A percentile compares a stretch with the other conserved stretches of the same genome.
phyloP scores from a whole-genome alignment of 148 eudicot genomes.

The Cornus kousa region DNA sequence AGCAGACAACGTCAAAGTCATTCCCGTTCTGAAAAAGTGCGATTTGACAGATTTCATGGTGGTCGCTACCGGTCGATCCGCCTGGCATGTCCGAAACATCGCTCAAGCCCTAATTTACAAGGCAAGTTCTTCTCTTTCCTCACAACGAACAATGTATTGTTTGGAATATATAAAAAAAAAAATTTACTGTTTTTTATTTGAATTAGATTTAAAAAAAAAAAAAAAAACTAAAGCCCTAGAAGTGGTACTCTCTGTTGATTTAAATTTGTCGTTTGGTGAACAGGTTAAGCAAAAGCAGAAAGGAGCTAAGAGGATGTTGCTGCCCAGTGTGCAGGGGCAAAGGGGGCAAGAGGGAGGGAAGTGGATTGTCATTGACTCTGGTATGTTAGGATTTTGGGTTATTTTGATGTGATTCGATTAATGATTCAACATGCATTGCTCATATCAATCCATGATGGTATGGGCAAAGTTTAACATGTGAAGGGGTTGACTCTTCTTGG shows the following conservation, averaged over 20 bases:
- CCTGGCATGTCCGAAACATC: constrained; percentile 90
- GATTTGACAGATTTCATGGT: constrained; percentile 87
- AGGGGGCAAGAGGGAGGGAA: constrained; percentile 76
- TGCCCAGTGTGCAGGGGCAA: constrained; percentile 85
- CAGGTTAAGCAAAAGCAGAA: constrained; percentile 89
- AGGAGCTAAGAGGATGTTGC: constrained; percentile 72
- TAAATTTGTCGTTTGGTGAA: constrained; percentile 10
- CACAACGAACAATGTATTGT: background rate
- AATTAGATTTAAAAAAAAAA: background rate
- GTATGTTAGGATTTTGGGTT: constrained; percentile 28
- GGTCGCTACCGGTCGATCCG: constrained; percentile 81
- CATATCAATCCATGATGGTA: background rate
- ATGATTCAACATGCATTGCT: background rate
- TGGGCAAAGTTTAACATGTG: background rate
- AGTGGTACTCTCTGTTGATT: background rate
- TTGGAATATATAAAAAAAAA: background rate
- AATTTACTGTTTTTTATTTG: background rate
- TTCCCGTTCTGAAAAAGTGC: constrained; percentile 45
- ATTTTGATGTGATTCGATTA: background rate
- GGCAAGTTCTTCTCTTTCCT: constrained; percentile 28
- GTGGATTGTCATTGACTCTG: constrained; percentile 93
- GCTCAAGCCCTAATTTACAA: constrained; percentile 79
- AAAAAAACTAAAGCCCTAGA: background rate
- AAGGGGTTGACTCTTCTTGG: background rate
- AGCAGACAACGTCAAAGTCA: constrained; percentile 68